Evolutionary conservation across 768 basidiomycete species (phyloP).

Genomic region (Tulasnella sp.): DNA sequence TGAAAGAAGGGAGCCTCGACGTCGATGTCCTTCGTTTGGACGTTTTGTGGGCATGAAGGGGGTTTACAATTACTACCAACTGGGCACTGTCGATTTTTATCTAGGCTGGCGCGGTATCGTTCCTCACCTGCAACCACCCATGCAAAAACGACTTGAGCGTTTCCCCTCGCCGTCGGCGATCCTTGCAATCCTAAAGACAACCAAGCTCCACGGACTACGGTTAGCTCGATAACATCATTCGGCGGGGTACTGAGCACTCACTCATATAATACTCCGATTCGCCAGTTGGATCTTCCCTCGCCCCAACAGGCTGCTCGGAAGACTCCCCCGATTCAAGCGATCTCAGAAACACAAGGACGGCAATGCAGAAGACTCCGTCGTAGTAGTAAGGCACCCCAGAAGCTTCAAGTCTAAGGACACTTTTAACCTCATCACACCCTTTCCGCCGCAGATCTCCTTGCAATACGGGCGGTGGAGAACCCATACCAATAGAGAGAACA

Average conservation of each 20-base stretch:
- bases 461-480: neutral
- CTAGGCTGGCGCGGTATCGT: neutral
- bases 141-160: neutral
- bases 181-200: neutral
- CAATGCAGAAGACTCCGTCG: neutral
- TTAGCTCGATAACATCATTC: neutral
- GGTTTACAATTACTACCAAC: neutral
- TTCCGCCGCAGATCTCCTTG: neutral
- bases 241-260: neutral
- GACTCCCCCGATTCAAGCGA: neutral
- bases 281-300: neutral
- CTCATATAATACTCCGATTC: neutral
- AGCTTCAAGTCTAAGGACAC: neutral
- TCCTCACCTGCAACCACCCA: neutral
- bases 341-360: neutral
- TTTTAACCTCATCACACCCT: neutral
- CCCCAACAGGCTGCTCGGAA: neutral
- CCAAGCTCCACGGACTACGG: neutral
- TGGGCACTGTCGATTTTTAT: neutral
- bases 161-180: neutral
- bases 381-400: neutral
- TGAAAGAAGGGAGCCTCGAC: no score
- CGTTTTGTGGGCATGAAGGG: no score
- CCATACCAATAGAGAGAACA: neutral
- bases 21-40: no score